Evolutionary conservation across 2,329 filamentous ascomycete species (phyloP).

Genomic region (Cladosporium sp.): DNA sequence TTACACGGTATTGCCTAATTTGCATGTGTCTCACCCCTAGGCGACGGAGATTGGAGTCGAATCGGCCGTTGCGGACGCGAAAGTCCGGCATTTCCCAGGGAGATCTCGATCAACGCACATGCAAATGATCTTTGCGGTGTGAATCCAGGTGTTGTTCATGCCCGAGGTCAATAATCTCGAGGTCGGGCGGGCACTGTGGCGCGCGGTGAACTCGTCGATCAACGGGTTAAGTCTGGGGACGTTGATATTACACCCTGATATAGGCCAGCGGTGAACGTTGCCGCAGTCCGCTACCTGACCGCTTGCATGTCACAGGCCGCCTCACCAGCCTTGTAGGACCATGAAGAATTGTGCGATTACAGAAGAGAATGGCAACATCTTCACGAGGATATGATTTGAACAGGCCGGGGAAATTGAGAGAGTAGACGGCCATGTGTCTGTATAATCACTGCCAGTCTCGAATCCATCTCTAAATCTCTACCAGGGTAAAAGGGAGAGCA

Average conservation of each 20-base stretch:
- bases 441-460: background rate
- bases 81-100: background rate
- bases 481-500: background rate
- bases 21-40: background rate
- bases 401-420: background rate
- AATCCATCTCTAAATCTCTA: background rate
- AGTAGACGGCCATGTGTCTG: background rate
- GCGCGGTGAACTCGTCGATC: constrained; percentile 12
- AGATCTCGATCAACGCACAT: background rate
- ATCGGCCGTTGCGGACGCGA: background rate
- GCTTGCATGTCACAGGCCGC: background rate
- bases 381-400: background rate
- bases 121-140: background rate
- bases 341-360: constrained; percentile 1
- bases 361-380: constrained; percentile 7
- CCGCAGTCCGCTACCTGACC: constrained; percentile 1
- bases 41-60: background rate
- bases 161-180: background rate
- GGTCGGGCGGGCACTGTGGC: background rate
- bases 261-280: constrained; percentile 15
- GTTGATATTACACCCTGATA: background rate
- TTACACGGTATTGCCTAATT: background rate
- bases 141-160: background rate
- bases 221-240: constrained; percentile 4
- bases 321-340: background rate